Conservation (phyloP, 352 stramenopile species). For the Globisporangium mamillatum region DNA sequence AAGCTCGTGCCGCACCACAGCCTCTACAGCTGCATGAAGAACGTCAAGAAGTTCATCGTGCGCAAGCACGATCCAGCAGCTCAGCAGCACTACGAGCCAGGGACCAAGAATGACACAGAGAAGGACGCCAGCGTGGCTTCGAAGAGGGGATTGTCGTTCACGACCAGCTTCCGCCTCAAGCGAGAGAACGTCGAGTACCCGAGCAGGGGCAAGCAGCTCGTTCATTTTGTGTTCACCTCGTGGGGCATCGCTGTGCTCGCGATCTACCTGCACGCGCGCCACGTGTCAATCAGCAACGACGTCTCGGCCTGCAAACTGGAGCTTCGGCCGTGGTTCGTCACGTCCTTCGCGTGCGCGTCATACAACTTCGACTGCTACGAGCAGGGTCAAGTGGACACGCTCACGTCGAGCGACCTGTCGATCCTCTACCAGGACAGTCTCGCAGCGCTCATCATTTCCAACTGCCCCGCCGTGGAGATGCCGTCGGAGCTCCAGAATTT, state of each 20-base stretch:
- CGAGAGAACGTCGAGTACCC: slow-evolving; percentile 11
- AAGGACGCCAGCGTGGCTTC: no score
- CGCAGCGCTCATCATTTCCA: slow-evolving; percentile 29
- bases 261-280: slow-evolving; percentile 28
- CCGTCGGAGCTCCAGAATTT: slow-evolving; percentile 26
- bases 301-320: slow-evolving; percentile 30
- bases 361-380: slow-evolving; percentile 35
- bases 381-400: slow-evolving; percentile 23
- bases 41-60: slow-evolving; percentile 23
- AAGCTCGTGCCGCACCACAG: slow-evolving; percentile 24
- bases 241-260: slow-evolving; percentile 31
- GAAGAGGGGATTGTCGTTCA: neutral
- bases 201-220: slow-evolving; percentile 17
- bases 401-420: slow-evolving; percentile 20
- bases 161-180: neutral
- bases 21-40: slow-evolving; percentile 20
- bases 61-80: neutral
- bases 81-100: neutral
- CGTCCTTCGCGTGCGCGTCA: slow-evolving; percentile 28
- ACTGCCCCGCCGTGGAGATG: slow-evolving; percentile 31
- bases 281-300: slow-evolving; percentile 20
- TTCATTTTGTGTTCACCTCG: slow-evolving; percentile 31
- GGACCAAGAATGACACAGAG: neutral
- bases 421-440: slow-evolving; percentile 22
- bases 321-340: slow-evolving; percentile 33